Conservation (phyloP, 2,329 filamentous ascomycete species). For the Colletotrichum echinochloae region DNA sequence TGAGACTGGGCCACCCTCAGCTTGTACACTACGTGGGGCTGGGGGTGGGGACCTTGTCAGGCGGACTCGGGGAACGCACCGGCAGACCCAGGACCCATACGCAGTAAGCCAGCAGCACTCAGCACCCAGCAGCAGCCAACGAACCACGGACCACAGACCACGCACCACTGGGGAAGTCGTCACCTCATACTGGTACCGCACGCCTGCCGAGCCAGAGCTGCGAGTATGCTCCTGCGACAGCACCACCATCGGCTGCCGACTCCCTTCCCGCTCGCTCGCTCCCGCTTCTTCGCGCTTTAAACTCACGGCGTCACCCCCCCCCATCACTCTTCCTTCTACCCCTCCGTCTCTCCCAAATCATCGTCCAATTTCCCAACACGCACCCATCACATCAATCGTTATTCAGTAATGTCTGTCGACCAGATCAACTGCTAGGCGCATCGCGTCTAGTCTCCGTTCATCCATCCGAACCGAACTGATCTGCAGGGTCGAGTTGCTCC, state of each 20-base stretch:
- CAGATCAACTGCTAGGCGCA: constrained; percentile 41
- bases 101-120: constrained; percentile 26
- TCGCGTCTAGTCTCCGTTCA: constrained; percentile 42
- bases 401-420: constrained; percentile 40
- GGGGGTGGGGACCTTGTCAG: constrained; percentile 30
- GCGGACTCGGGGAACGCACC: constrained; percentile 16
- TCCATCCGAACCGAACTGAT: constrained; percentile 32
- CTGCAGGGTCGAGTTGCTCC: constrained; percentile 38
- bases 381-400: constrained; percentile 17
- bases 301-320: constrained; percentile 39
- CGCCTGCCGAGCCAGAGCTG: constrained; percentile 38
- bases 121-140: constrained; percentile 7
- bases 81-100: constrained; percentile 17
- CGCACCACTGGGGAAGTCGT: constrained; percentile 29
- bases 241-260: constrained; percentile 10
- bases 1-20: constrained; percentile 18
- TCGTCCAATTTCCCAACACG: constrained; percentile 17
- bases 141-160: constrained; percentile 26
- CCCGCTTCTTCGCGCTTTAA: constrained; percentile 32
- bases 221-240: constrained; percentile 19
- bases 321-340: constrained; percentile 19
- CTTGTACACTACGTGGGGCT: constrained; percentile 16
- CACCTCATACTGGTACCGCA: constrained; percentile 30
- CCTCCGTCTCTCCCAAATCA: constrained; percentile 1
- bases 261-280: constrained; percentile 20